A percentile compares a stretch with the other conserved stretches of the same genome.
Conservation (phyloP, 2,329 filamentous ascomycete species). For the Paraconiothyrium brasiliense region DNA sequence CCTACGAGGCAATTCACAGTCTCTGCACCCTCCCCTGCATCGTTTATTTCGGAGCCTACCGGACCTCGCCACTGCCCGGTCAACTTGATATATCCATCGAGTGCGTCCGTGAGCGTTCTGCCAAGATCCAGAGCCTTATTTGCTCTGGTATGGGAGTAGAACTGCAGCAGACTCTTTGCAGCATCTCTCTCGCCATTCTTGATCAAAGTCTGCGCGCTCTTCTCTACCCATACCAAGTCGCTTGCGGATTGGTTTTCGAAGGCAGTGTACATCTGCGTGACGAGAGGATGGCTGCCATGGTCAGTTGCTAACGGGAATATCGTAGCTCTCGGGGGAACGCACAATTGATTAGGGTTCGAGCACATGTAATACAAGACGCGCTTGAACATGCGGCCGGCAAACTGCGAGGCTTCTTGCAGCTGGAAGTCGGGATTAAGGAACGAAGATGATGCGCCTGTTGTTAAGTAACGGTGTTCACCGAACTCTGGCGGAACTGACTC, state of each 20-base stretch:
- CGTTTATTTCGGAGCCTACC: slow-evolving; percentile 35
- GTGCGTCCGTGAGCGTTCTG: slow-evolving; percentile 35
- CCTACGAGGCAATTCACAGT: slow-evolving; percentile 44
- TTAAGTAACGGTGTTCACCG: slow-evolving; percentile 47
- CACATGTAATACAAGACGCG: slow-evolving; percentile 43
- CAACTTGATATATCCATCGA: slow-evolving; percentile 38
- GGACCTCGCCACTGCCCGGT: slow-evolving; percentile 33
- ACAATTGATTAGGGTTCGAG: slow-evolving; percentile 29
- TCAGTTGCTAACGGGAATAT: too few species aligned
- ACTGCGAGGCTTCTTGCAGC: slow-evolving; percentile 39
- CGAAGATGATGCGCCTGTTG: slow-evolving; percentile 42
- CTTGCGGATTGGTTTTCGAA: slow-evolving; percentile 38
- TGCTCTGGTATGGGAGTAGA: slow-evolving; percentile 37
- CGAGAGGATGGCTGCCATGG: slow-evolving; percentile 28
- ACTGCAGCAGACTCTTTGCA: slow-evolving; percentile 32
- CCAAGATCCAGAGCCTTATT: slow-evolving; percentile 37
- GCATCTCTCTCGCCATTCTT: slow-evolving; percentile 27
- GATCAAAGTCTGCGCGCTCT: slow-evolving; percentile 29
- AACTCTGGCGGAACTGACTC: slow-evolving; percentile 42
- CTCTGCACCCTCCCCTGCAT: slow-evolving; percentile 38
- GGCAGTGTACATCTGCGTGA: slow-evolving; percentile 37
- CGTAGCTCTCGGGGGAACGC: too few species aligned
- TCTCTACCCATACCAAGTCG: slow-evolving; percentile 37
- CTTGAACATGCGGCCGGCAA: slow-evolving; percentile 40
- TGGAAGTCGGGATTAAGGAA: slow-evolving; percentile 48